Evolutionary conservation across 192 early-diverging fungal species (phyloP), one percentile per base, ranked within the genome.

Genomic region (Chytriomyces hyalinus): DNA sequence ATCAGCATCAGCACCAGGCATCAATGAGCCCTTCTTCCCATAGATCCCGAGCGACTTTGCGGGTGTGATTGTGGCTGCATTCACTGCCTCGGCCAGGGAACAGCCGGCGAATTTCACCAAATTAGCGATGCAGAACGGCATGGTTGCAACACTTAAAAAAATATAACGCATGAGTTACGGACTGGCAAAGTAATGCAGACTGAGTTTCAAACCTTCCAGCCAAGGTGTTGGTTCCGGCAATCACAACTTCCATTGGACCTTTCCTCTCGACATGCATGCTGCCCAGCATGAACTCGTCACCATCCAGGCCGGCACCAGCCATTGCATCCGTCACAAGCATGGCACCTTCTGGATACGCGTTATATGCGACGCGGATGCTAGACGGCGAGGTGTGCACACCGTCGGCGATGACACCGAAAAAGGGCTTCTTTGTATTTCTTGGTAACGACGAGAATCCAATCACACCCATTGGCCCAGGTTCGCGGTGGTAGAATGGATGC

Each of bases 301-400:
- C 66, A 9, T 67, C 44, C 11, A 67, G 10, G 10, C 66, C 66
- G 4, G 66, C 66, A 15, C 66, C 93, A 5, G 90, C 88, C 88
- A 95, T 89, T 47, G 93, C 93, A 76, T 95, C 93, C 1, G 94
- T 94, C 17, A 95, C 92, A 15, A 95, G 83, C 71, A 94, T 86
- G 9, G 89, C 92, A 24, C 93, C 92, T 49, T 78, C 76, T 1
- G 93, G 92, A 67, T 93, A 91, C 4, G 92, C 88, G 68, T 92
- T 88, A 75, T 94, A 94, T 8, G 92, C 93, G 49, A 94, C 92
- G 74, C 90, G 90, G 60, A 94, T 85, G 57, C 22, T 51, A 2
- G 93, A 92, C 28, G 93, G 92, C 71, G 93, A 93, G 9, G 93
- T 91, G 72, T 94, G 93, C 62, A 94, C 87, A 64, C 93, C 93